A percentile compares a stretch with the other conserved stretches of the same genome.
phyloP scores from a whole-genome alignment of 352 stramenopile genomes.

The Blastocystis sp. region DNA sequence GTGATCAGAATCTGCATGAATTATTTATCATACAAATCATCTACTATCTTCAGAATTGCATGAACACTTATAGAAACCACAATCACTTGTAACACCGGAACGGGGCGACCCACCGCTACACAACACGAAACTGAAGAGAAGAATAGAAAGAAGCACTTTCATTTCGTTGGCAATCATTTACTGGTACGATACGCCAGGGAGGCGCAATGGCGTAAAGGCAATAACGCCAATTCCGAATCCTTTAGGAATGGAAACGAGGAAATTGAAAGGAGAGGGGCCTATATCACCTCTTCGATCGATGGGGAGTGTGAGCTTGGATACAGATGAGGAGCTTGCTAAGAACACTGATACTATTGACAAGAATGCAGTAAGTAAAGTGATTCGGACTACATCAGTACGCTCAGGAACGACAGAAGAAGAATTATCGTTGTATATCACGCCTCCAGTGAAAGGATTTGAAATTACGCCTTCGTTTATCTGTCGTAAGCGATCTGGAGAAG shows the following conservation, averaged over 20 bases:
- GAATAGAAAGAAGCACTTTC: not conserved
- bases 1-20: not conserved
- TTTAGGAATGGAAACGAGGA: not conserved
- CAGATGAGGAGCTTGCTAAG: not conserved
- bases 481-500: not conserved
- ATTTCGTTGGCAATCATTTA: not conserved
- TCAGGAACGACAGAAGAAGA: not conserved
- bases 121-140: not conserved
- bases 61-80: not conserved
- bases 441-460: conserved; percentile 39
- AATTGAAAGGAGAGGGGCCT: not conserved
- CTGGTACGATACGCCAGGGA: not conserved
- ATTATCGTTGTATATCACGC: not conserved
- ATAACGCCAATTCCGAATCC: not conserved
- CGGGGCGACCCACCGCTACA: not conserved
- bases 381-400: not conserved
- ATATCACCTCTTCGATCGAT: not conserved
- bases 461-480: not conserved
- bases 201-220: not conserved
- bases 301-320: not conserved
- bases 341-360: not conserved
- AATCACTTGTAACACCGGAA: not conserved
- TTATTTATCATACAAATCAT: not conserved
- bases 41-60: not conserved
- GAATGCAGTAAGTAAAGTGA: not conserved